A percentile compares a stretch with the other conserved stretches of the same genome.
These are phyloP conservation scores for Durio zibethinus DNA, from an alignment of 345 rosid genomes.

Conservation along the genomic window DNA sequence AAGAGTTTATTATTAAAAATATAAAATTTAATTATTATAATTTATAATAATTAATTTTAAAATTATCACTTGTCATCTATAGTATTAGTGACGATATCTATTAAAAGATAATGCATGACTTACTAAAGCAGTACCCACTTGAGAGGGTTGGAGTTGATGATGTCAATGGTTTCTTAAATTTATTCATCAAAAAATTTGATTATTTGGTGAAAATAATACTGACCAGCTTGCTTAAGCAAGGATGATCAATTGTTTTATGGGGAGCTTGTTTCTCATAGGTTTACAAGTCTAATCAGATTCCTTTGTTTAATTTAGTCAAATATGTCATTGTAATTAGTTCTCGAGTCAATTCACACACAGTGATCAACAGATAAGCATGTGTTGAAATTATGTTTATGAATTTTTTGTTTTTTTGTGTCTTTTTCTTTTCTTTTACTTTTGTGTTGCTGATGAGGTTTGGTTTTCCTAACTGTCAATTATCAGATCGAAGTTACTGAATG, in stretches of 20 bases:
- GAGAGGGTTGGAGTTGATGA: no score
- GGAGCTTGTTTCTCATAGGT: neutral
- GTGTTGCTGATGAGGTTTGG: neutral
- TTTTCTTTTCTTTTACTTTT: no score
- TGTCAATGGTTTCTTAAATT: no score
- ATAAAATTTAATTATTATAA: no score
- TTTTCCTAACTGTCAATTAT: neutral
- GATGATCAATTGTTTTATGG: neutral
- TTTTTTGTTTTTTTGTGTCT: neutral
- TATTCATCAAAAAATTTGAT: no score
- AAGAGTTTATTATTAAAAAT: no score
- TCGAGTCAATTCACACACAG: neutral
- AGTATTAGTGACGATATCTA: no score
- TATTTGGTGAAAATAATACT: no score
- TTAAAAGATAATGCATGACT: no score
- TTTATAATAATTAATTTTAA: no score
- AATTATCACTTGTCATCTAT: no score
- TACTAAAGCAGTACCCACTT: no score
- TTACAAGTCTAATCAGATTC: neutral
- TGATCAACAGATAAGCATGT: neutral
- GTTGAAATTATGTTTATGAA: neutral
- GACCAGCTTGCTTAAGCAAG: neutral
- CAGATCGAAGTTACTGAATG: constrained; percentile 2
- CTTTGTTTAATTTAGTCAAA: neutral
- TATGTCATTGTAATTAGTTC: neutral